A percentile compares a stretch with the other conserved stretches of the same genome.
Conservation (phyloP, 257 asterid genomes). For the Nicotiana tabacum region DNA sequence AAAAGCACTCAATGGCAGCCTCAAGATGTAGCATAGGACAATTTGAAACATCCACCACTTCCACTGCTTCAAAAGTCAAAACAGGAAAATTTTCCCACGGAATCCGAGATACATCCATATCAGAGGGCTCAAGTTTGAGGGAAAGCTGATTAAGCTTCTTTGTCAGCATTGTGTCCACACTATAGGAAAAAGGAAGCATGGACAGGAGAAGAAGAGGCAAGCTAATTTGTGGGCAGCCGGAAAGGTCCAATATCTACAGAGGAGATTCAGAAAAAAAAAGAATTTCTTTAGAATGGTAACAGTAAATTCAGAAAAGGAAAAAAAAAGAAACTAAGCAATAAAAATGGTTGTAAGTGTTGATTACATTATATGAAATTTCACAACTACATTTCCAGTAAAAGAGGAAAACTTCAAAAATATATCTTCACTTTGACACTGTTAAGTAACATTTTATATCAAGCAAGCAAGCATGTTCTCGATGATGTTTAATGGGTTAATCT, state of each 20-base stretch:
- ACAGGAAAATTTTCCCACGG: conserved; percentile 27
- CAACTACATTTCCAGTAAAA: conserved; percentile 8
- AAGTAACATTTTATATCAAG: neutral
- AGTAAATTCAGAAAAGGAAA: too few relatives aligned
- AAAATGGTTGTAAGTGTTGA: neutral
- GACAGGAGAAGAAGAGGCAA: conserved; percentile 47
- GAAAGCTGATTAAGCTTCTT: conserved; percentile 36
- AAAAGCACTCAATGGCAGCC: conserved; percentile 43
- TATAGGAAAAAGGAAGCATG: conserved; percentile 38
- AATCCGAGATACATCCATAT: conserved; percentile 21
- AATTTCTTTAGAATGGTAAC: too few relatives aligned
- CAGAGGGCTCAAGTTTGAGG: conserved; percentile 22
- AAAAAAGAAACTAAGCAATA: neutral
- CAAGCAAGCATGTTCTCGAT: neutral
- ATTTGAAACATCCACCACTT: conserved; percentile 77
- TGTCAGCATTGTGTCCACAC: conserved; percentile 27
- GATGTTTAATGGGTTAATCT: neutral
- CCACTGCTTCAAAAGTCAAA: conserved; percentile 56
- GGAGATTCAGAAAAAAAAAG: conserved; percentile 21
- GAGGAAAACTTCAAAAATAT: neutral
- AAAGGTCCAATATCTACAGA: conserved; percentile 71
- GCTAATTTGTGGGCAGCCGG: conserved; percentile 72
- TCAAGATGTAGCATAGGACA: conserved; percentile 66
- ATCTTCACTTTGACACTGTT: neutral
- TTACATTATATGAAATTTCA: neutral